Conservation (phyloP, 345 rosid species). For the Brassica juncea region DNA sequence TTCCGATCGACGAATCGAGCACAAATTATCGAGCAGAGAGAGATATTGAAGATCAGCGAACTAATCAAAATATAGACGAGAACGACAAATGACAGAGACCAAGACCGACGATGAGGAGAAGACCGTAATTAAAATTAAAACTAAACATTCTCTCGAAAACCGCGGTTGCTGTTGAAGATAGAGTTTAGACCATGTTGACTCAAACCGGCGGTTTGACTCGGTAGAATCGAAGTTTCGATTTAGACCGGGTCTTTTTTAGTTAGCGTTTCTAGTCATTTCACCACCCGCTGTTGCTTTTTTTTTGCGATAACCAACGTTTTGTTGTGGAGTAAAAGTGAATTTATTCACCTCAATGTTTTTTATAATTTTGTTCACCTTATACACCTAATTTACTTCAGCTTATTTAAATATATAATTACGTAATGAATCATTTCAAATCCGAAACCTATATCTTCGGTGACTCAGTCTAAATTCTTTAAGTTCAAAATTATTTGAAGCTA, state of each 20-base stretch:
- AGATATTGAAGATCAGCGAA: conserved; percentile 37
- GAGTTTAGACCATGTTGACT: conserved; percentile 30
- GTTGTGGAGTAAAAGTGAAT: neutral
- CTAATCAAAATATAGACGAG: conserved; percentile 29
- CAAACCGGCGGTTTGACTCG: conserved; percentile 36
- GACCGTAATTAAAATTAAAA: neutral
- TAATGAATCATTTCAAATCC: neutral
- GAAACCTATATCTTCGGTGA: neutral
- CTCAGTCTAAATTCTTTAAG: neutral
- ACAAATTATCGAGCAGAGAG: conserved; percentile 29
- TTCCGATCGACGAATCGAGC: conserved; percentile 47
- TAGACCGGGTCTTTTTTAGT: conserved; percentile 30
- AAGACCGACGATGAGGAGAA: conserved; percentile 20
- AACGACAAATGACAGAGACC: conserved; percentile 26
- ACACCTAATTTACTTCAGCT: neutral
- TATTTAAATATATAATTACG: neutral
- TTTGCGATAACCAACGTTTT: neutral
- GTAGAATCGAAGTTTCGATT: conserved; percentile 23
- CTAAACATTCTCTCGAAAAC: neutral
- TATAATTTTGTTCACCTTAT: neutral
- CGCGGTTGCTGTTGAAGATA: conserved; percentile 18
- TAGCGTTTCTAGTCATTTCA: neutral
- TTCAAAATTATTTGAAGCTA: neutral
- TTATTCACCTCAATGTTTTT: neutral
- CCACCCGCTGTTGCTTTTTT: neutral